Conservation (phyloP, 495 filamentous ascomycete genomes). For the Podospora pseudocomata region DNA sequence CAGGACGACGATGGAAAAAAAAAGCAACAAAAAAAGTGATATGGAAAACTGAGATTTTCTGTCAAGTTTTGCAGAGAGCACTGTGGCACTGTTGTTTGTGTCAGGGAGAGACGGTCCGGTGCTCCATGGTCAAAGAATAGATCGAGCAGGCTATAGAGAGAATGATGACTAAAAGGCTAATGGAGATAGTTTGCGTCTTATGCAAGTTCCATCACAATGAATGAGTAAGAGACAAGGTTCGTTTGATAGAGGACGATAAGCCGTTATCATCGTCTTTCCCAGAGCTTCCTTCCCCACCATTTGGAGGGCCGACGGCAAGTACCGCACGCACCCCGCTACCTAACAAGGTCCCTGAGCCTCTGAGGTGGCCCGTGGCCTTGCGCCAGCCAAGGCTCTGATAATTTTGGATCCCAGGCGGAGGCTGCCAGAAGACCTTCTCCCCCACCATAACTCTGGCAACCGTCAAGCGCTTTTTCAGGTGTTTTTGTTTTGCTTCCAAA, state of each 20-base stretch:
- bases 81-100: not conserved
- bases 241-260: too few relatives aligned
- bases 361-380: not conserved
- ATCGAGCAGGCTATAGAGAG: too few relatives aligned
- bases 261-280: not conserved
- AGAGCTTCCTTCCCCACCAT: not conserved
- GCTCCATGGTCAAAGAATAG: not conserved
- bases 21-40: not conserved
- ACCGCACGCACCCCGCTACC: conserved; percentile 6
- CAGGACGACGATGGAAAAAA: not conserved
- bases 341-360: conserved; percentile 7
- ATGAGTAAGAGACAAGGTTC: too few relatives aligned
- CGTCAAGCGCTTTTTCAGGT: conserved; percentile 18
- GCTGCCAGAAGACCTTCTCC: conserved; percentile 12
- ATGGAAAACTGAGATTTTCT: not conserved
- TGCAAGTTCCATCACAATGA: too few relatives aligned
- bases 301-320: not conserved
- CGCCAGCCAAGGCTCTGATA: not conserved
- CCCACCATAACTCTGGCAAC: conserved; percentile 23
- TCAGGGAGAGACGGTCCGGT: not conserved
- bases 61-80: not conserved
- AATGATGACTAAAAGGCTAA: too few relatives aligned
- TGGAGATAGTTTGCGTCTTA: too few relatives aligned
- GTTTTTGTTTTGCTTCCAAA: conserved; percentile 21
- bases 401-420: conserved; percentile 6